Percentiles rank a stretch among this genome's conserved stretches.
These are phyloP conservation scores for Penicillium psychrofluorescens DNA, from an alignment of 495 filamentous ascomycete genomes.

Conservation along the genomic window DNA sequence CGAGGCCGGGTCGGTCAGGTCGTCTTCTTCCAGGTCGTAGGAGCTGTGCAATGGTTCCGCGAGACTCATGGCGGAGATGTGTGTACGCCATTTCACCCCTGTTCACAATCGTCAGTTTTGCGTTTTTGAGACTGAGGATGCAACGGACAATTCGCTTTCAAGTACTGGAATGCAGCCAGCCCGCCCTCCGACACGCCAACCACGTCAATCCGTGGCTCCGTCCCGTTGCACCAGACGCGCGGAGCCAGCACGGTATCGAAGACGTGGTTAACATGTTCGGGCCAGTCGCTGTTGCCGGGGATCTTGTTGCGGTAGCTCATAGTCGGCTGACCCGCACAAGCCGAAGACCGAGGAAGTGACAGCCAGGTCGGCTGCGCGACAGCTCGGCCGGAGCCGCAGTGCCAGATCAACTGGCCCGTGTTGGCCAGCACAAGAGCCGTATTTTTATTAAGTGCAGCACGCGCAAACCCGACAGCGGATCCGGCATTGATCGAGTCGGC, in stretches of 20 bases:
- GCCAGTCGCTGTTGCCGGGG: constrained; percentile 39
- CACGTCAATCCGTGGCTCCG: constrained; percentile 50
- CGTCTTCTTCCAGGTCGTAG: constrained; percentile 11
- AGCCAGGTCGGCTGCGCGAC: constrained; percentile 49
- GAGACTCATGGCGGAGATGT: constrained; percentile 28
- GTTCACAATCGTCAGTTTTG: neutral
- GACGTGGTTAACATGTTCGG: constrained; percentile 54
- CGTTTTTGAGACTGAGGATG: too few relatives aligned
- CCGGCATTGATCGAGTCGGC: constrained; percentile 56
- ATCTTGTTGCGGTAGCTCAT: constrained; percentile 45
- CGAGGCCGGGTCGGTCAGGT: constrained; percentile 5
- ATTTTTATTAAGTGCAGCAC: constrained; percentile 31
- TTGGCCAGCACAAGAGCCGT: constrained; percentile 61
- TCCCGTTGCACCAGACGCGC: constrained; percentile 13
- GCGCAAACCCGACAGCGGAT: constrained; percentile 54
- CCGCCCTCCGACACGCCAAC: constrained; percentile 56
- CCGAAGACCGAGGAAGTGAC: constrained; percentile 45
- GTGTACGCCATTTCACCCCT: constrained; percentile 29
- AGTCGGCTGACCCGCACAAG: constrained; percentile 34
- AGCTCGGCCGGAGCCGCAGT: constrained; percentile 45
- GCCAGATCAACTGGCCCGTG: constrained; percentile 63
- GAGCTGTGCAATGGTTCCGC: constrained; percentile 17
- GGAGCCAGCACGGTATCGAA: constrained; percentile 53
- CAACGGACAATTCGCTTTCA: constrained; percentile 49
- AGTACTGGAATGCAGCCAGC: constrained; percentile 43